Evolutionary conservation across 352 stramenopile genomes (phyloP).

Genomic region (Globisporangium irregulare): DNA sequence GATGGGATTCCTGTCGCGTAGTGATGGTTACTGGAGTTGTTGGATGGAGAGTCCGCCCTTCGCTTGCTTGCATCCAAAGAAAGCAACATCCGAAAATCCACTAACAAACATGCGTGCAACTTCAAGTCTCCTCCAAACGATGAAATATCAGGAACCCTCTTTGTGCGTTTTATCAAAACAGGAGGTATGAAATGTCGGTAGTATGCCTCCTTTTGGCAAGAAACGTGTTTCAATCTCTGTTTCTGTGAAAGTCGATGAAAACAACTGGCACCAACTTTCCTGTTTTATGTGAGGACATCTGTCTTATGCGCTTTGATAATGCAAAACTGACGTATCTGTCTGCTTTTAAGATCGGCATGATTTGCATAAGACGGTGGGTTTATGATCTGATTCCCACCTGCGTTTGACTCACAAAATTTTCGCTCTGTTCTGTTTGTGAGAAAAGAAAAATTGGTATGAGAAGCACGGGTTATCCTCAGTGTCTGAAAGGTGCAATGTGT

Average conservation of each 20-base stretch:
- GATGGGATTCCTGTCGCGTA: background rate
- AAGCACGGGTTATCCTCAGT: background rate
- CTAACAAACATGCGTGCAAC: background rate
- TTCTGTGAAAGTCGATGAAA: background rate
- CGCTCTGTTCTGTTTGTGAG: background rate
- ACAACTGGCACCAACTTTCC: background rate
- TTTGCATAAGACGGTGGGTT: background rate
- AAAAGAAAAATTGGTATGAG: background rate
- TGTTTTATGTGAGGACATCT: background rate
- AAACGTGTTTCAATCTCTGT: background rate
- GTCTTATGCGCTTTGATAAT: background rate
- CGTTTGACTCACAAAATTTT: background rate
- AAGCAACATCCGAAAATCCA: background rate
- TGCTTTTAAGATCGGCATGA: background rate
- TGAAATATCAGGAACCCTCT: background rate
- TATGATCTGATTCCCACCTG: background rate
- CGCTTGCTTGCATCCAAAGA: background rate
- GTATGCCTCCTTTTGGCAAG: background rate
- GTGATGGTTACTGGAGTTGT: background rate
- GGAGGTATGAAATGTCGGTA: background rate
- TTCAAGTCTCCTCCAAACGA: background rate
- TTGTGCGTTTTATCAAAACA: background rate
- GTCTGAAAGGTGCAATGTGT: background rate
- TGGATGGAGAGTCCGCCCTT: background rate
- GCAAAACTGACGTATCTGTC: background rate